Percentiles rank a stretch among this genome's conserved stretches.
phyloP scores from a whole-genome alignment of 2,329 filamentous ascomycete genomes.

The Trichoderma hamatum region DNA sequence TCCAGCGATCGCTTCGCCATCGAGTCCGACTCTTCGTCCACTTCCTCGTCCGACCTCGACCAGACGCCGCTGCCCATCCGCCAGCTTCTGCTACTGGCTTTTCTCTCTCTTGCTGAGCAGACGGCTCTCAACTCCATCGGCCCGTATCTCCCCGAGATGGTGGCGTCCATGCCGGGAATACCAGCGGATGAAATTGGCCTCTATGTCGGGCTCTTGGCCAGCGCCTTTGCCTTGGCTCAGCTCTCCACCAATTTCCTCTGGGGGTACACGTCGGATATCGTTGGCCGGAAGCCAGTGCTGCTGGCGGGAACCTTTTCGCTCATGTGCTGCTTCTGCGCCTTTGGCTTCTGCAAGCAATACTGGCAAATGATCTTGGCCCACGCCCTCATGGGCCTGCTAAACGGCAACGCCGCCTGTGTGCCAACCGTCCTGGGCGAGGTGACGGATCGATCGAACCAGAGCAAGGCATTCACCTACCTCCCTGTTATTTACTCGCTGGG shows the following conservation, averaged over 20 bases:
- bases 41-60: slow-evolving; percentile 43
- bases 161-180: slow-evolving; percentile 80
- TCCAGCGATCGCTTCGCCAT: slow-evolving; percentile 21
- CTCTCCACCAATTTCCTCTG: slow-evolving; percentile 80
- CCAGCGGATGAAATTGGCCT: slow-evolving; percentile 71
- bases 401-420: slow-evolving; percentile 93
- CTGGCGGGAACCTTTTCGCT: slow-evolving; percentile 81
- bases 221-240: slow-evolving; percentile 88
- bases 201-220: slow-evolving; percentile 89
- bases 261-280: slow-evolving; percentile 62
- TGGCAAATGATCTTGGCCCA: slow-evolving; percentile 88
- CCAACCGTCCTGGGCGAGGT: slow-evolving; percentile 93
- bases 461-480: slow-evolving; percentile 87
- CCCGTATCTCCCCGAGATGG: slow-evolving; percentile 94
- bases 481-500: slow-evolving; percentile 96
- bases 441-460: slow-evolving; percentile 94
- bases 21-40: slow-evolving; percentile 32
- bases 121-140: slow-evolving; percentile 96
- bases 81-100: slow-evolving; percentile 81
- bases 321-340: slow-evolving; percentile 77
- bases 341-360: slow-evolving; percentile 82
- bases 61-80: slow-evolving; percentile 77
- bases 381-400: slow-evolving; percentile 86
- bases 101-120: slow-evolving; percentile 91
- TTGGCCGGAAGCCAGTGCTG: slow-evolving; percentile 75